A percentile compares a stretch with the other conserved stretches of the same genome.
phyloP scores from a whole-genome alignment of 352 stramenopile genomes.

The Phytopythium boreale region DNA sequence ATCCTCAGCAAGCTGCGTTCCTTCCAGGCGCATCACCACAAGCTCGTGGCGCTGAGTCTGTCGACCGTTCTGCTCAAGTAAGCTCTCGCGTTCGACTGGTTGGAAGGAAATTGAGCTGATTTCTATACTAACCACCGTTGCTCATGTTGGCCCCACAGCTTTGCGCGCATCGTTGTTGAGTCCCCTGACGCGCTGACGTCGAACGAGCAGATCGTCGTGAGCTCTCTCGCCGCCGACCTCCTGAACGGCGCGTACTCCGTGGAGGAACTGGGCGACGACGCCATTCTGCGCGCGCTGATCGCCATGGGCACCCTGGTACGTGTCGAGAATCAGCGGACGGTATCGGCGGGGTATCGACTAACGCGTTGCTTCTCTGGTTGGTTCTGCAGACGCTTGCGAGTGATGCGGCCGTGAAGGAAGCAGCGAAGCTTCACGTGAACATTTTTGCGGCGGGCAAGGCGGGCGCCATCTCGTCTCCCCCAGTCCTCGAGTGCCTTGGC shows the following conservation, averaged over 20 bases:
- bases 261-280: conserved; percentile 73
- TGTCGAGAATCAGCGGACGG: background rate
- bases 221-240: conserved; percentile 46
- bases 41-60: conserved; percentile 64
- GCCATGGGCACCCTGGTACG: conserved; percentile 68
- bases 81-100: conserved; percentile 9
- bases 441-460: conserved; percentile 57
- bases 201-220: conserved; percentile 49
- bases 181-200: conserved; percentile 25
- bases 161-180: conserved; percentile 37
- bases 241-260: conserved; percentile 49
- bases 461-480: conserved; percentile 29
- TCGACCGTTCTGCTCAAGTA: conserved; percentile 75
- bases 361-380: background rate
- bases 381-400: conserved; percentile 31
- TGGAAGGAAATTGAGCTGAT: too few relatives aligned
- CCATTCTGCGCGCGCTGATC: conserved; percentile 63
- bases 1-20: conserved; percentile 38
- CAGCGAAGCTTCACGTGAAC: conserved; percentile 40
- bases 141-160: conserved; percentile 20
- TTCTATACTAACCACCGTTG: conserved; percentile 4
- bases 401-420: conserved; percentile 42
- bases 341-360: background rate
- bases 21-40: conserved; percentile 55
- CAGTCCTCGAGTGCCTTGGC: conserved; percentile 49